Percentiles rank a stretch among this genome's conserved stretches.
These are phyloP conservation scores for Mrakia blollopis DNA, from an alignment of 768 basidiomycete genomes.

Conservation along the genomic window DNA sequence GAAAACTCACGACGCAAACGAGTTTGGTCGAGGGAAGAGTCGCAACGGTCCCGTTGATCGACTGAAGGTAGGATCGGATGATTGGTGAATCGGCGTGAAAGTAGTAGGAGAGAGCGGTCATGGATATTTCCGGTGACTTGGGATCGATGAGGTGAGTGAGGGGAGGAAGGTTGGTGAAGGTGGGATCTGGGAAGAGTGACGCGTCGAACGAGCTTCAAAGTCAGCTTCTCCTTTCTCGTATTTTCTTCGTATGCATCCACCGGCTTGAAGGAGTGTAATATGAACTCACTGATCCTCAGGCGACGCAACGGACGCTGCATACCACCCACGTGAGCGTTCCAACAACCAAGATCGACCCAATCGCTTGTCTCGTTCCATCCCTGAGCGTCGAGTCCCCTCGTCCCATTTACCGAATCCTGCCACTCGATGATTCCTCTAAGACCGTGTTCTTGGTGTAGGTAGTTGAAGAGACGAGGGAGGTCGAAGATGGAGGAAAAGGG, in stretches of 20 bases:
- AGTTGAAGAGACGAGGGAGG: neutral
- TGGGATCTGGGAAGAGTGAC: neutral
- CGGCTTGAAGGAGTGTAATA: too few relatives aligned
- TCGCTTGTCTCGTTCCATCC: neutral
- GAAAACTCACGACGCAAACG: neutral
- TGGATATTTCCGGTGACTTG: neutral
- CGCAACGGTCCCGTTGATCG: too few relatives aligned
- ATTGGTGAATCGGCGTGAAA: neutral
- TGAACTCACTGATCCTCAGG: neutral
- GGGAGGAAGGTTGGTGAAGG: neutral
- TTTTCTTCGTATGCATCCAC: neutral
- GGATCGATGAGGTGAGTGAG: neutral
- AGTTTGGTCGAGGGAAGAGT: neutral
- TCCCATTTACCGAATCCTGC: neutral
- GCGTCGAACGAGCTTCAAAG: neutral
- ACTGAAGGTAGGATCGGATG: neutral
- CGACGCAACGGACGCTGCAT: neutral
- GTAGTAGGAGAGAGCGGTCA: neutral
- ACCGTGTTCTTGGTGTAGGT: neutral
- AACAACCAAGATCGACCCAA: neutral
- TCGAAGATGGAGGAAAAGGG: constrained; percentile 2
- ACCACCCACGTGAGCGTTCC: neutral
- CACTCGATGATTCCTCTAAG: neutral
- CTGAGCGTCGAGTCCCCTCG: neutral
- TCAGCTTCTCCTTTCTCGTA: neutral